Percentiles rank a stretch among this genome's conserved stretches.
Evolutionary conservation across 176 grass and related monocot genomes (phyloP).

Genomic region (Coix lacrymajobi): DNA sequence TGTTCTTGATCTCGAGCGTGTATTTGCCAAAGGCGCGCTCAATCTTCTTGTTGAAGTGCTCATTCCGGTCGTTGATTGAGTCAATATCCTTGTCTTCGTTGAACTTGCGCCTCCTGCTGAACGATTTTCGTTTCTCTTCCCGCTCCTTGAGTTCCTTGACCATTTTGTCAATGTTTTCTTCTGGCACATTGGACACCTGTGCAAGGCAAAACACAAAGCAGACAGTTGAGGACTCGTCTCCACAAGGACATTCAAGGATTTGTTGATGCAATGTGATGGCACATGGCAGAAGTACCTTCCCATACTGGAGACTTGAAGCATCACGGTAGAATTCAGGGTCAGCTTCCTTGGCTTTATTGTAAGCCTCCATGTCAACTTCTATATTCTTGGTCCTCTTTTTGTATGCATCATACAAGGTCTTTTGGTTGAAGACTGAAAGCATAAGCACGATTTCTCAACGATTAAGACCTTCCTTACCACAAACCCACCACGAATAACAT

Average conservation of each 20-base stretch:
- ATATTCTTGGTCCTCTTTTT: conserved; percentile 92
- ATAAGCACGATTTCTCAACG: neutral
- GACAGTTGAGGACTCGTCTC: neutral
- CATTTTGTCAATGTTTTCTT: conserved; percentile 83
- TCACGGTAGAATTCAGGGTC: conserved; percentile 93
- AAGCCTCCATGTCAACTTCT: conserved; percentile 79
- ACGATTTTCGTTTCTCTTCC: conserved; percentile 57
- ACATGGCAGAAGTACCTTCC: conserved; percentile 39
- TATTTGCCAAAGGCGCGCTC: conserved; percentile 96
- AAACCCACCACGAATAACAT: too few species aligned
- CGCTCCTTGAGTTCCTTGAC: conserved; percentile 72
- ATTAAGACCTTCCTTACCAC: too few species aligned
- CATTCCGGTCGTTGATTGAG: conserved; percentile 87
- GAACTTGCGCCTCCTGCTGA: conserved; percentile 94
- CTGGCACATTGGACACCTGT: conserved; percentile 50
- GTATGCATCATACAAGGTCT: conserved; percentile 86
- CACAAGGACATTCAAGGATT: neutral
- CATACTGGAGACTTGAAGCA: conserved; percentile 93
- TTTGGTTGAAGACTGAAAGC: conserved; percentile 86
- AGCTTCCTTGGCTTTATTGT: conserved; percentile 81
- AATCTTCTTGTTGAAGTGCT: conserved; percentile 99
- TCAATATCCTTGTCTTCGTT: conserved; percentile 96
- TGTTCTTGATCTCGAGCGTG: conserved; percentile 98
- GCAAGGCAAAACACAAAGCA: neutral
- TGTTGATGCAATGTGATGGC: neutral